Evolutionary conservation across 495 filamentous ascomycete species (phyloP).

Genomic region (Hypomontagnella monticulosa): DNA sequence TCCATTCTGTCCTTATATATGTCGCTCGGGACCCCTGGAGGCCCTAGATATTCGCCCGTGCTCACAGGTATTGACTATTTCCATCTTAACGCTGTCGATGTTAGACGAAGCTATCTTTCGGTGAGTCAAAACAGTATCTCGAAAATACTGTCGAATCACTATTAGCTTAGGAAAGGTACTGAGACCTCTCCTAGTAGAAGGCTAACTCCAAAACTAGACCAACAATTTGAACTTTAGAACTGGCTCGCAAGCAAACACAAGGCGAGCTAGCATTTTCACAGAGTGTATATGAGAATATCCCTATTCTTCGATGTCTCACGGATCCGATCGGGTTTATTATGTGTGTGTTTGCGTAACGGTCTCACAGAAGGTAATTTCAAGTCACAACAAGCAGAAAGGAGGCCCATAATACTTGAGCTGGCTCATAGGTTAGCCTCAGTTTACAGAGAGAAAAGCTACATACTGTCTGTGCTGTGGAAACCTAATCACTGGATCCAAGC

Average conservation of each 20-base stretch:
- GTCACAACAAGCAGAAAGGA: not conserved
- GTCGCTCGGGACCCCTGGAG: not conserved
- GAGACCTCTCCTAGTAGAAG: constrained; percentile 2
- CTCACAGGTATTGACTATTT: not conserved
- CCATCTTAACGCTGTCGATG: not conserved
- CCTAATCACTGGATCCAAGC: no score
- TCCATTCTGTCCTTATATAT: constrained; percentile 4
- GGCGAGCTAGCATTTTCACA: not conserved
- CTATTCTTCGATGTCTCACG: constrained; percentile 32
- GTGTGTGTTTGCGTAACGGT: constrained; percentile 22
- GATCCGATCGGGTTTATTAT: constrained; percentile 28
- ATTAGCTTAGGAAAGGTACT: not conserved
- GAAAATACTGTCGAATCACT: not conserved
- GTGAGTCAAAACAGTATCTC: constrained; percentile 1
- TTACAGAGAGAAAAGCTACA: no score
- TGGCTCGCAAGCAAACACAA: not conserved
- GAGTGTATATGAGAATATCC: not conserved
- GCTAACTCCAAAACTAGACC: not conserved
- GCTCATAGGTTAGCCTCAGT: no score
- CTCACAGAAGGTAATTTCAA: constrained; percentile 1
- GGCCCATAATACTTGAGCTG: no score
- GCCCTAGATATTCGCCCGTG: not conserved
- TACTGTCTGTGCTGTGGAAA: no score
- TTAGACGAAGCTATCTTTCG: constrained; percentile 9
- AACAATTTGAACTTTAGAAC: no score